These are phyloP conservation scores for Stentor coeruleus DNA, from an alignment of 73 alveolate genomes.

Conservation along the genomic window DNA sequence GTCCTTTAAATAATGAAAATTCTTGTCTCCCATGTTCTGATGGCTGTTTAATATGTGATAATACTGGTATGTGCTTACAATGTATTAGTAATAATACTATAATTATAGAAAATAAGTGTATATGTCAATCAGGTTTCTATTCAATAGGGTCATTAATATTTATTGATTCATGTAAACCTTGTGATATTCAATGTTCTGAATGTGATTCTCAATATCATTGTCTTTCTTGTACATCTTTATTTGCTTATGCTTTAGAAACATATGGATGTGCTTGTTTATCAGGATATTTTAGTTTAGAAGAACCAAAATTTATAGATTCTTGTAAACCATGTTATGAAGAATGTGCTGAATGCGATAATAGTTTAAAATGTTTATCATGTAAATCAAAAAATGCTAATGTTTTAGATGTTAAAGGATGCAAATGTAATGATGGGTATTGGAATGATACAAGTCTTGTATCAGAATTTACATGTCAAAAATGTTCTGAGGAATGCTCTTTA, in stretches of 20 bases:
- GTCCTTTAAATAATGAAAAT: background rate
- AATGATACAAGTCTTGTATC: background rate
- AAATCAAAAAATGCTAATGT: background rate
- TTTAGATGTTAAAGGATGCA: background rate
- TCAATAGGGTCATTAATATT: background rate
- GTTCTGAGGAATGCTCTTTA: background rate
- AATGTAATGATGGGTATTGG: background rate
- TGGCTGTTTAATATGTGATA: background rate
- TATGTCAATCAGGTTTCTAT: background rate
- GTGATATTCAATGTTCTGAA: background rate
- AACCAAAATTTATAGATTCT: background rate
- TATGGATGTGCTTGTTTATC: background rate
- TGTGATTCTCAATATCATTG: background rate
- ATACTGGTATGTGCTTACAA: background rate
- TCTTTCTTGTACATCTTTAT: background rate
- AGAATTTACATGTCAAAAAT: background rate
- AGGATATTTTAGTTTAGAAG: background rate
- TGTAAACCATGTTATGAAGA: background rate
- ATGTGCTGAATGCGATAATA: background rate
- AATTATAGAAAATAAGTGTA: background rate
- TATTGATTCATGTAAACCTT: background rate
- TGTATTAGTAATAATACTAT: background rate
- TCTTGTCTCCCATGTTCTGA: background rate
- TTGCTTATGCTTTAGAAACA: background rate
- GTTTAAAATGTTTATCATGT: background rate